Conservation (phyloP, 768 basidiomycete species). For the Leccinum truebloodii region DNA sequence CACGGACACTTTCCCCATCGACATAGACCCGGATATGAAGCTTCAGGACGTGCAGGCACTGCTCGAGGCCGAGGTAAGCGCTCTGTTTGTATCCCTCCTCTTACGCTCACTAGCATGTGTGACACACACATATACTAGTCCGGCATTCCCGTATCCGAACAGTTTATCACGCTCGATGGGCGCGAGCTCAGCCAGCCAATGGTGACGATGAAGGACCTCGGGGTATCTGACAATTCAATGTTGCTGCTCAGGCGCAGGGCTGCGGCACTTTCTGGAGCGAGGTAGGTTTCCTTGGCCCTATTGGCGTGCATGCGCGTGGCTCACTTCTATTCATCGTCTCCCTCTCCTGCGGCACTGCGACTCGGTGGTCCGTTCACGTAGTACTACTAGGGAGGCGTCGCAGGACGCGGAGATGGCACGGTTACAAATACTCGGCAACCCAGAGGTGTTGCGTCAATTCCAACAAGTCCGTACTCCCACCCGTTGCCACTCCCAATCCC, state of each 20-base stretch:
- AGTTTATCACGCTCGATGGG: constrained; percentile 68
- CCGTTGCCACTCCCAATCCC: neutral
- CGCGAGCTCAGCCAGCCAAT: constrained; percentile 66
- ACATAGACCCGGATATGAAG: constrained; percentile 89
- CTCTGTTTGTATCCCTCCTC: neutral
- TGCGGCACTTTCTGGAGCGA: constrained; percentile 44
- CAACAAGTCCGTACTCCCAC: constrained; percentile 46
- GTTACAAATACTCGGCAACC: constrained; percentile 83
- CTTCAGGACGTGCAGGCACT: constrained; percentile 92
- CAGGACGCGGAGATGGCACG: constrained; percentile 92
- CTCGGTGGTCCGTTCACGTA: neutral
- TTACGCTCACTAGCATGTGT: neutral
- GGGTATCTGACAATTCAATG: constrained; percentile 62
- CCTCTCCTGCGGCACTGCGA: neutral
- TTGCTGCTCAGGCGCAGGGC: constrained; percentile 68
- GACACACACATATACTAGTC: constrained; percentile 50
- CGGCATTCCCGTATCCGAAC: constrained; percentile 68
- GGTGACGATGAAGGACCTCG: constrained; percentile 66
- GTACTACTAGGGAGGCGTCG: constrained; percentile 54
- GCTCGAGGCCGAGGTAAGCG: constrained; percentile 91
- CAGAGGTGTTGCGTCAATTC: constrained; percentile 72
- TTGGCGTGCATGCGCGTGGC: neutral
- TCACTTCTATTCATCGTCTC: neutral
- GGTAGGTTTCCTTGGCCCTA: constrained; percentile 15
- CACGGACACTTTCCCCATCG: constrained; percentile 62